A percentile compares a stretch with the other conserved stretches of the same genome.
These are phyloP conservation scores for Cinnamomum chago DNA, from an alignment of 164 flowering plant genomes.

Conservation along the genomic window DNA sequence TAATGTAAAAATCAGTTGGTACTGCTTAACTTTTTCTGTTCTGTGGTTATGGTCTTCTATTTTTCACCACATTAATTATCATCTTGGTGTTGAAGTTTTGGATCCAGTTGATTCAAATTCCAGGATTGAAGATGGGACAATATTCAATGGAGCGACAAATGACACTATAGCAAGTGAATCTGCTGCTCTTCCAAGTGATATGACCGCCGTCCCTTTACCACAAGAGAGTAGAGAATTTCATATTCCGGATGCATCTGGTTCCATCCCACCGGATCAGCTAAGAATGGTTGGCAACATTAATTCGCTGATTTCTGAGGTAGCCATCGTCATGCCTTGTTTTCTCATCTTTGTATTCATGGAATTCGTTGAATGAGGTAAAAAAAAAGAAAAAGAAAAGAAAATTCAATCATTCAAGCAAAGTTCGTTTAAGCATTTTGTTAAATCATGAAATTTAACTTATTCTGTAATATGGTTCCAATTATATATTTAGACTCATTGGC, in stretches of 20 bases:
- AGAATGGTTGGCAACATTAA: conserved; percentile 72
- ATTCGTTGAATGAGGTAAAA: background rate
- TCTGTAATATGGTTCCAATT: background rate
- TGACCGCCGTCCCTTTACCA: conserved; percentile 12
- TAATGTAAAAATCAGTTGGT: background rate
- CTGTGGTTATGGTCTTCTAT: background rate
- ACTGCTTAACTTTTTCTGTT: background rate
- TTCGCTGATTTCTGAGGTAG: conserved; percentile 80
- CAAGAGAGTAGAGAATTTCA: background rate
- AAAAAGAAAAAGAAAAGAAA: conserved; percentile 1
- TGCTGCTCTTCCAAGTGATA: conserved; percentile 9
- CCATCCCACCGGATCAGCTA: conserved; percentile 73
- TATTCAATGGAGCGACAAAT: background rate
- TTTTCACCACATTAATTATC: background rate
- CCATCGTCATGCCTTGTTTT: background rate
- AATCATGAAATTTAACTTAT: background rate
- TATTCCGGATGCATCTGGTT: conserved; percentile 19
- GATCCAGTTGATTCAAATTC: conserved; percentile 1
- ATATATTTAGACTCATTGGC: background rate
- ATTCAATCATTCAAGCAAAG: background rate
- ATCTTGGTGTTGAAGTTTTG: background rate
- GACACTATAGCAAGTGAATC: conserved; percentile 8
- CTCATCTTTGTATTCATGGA: background rate
- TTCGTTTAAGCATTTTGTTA: background rate
- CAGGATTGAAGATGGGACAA: background rate